Base-by-base conservation (phyloP, 2,329 filamentous ascomycete genomes). In the Chaetomiaceae sp. region DNA sequence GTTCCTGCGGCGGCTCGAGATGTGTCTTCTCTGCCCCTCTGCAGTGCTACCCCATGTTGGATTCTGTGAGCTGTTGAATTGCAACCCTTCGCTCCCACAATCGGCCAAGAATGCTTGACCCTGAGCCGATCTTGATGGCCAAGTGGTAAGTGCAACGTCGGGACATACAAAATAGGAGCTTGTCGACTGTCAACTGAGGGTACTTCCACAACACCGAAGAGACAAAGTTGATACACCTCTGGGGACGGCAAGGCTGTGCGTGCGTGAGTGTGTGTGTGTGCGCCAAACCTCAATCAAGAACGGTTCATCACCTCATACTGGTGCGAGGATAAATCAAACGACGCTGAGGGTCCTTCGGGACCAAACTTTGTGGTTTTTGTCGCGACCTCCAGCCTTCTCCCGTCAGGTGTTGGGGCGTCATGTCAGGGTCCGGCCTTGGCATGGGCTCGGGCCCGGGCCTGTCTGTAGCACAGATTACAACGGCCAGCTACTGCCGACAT, bases 51-150 rank as follows among this genome's bases (percentile, higher is more conserved):
- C 23, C 11, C n/a, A 32, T 21, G 20, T 25, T 38, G 36, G 36
- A 21, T 32, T 11, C 23, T 23, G 5, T 23, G 18, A 20, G 38
- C 13, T 45, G 25, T 10, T 30, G 27, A 25, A 34, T 32, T 55
- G 48, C 48, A 44, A 51, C 54, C 47, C 40, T 44, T 44, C n/a
- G 7, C 8, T 41, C 16, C 48, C 38, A 25, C 34, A 13, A 37
- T 20, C 20, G 16, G 33, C 18, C 44, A 44, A 43, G 29, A n/a
- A 46, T n/a, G 7, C 36, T 34, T 27, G 49, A 48, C 41, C 43
- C 30, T 37, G 52, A 55, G 27, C 52, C 55, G 48, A 55, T 59
- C 52, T 52, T 20, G 33, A 37, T n/a, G 29, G 36, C 21, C 29
- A 25, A 33, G 29, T 47, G 52, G 54, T 53, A 49, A 50, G 40